phyloP scores from a whole-genome alignment of 371 early-diverging fungal genomes.

The Lichtheimia corymbifera region DNA sequence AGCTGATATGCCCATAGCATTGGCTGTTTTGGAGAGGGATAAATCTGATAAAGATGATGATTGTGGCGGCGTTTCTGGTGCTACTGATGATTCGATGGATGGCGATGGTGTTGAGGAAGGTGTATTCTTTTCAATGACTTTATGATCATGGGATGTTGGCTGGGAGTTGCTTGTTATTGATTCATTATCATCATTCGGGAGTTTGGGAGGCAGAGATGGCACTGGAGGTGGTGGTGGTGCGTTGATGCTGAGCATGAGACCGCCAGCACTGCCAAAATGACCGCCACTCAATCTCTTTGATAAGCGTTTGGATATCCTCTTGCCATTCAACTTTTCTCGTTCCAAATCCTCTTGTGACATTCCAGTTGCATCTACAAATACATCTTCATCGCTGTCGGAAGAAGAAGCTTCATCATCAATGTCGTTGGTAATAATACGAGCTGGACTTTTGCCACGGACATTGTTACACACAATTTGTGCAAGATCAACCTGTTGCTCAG shows the following conservation, averaged over 20 bases:
- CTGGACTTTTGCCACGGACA: neutral
- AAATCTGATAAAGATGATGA: neutral
- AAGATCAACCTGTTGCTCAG: constrained; percentile 5
- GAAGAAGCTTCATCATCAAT: constrained; percentile 22
- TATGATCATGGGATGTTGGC: neutral
- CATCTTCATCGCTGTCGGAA: constrained; percentile 27
- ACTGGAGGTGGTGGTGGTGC: constrained; percentile 14
- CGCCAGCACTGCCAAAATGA: constrained; percentile 52
- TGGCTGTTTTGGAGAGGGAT: neutral
- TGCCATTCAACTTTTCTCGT: constrained; percentile 27
- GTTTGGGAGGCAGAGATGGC: constrained; percentile 7
- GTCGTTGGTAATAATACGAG: neutral
- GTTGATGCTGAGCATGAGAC: constrained; percentile 39
- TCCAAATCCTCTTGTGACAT: constrained; percentile 40
- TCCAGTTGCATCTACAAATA: constrained; percentile 43
- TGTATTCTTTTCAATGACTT: too few species aligned
- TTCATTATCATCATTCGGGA: neutral
- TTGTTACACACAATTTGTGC: constrained; percentile 1
- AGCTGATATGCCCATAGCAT: neutral
- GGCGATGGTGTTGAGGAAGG: neutral
- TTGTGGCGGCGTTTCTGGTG: constrained; percentile 7
- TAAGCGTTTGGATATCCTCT: constrained; percentile 26
- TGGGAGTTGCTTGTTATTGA: neutral
- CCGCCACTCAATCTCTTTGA: constrained; percentile 48
- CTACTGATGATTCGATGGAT: neutral